These are phyloP conservation scores for Huntiella abstrusa DNA, from an alignment of 2,329 filamentous ascomycete species.

Conservation along the genomic window DNA sequence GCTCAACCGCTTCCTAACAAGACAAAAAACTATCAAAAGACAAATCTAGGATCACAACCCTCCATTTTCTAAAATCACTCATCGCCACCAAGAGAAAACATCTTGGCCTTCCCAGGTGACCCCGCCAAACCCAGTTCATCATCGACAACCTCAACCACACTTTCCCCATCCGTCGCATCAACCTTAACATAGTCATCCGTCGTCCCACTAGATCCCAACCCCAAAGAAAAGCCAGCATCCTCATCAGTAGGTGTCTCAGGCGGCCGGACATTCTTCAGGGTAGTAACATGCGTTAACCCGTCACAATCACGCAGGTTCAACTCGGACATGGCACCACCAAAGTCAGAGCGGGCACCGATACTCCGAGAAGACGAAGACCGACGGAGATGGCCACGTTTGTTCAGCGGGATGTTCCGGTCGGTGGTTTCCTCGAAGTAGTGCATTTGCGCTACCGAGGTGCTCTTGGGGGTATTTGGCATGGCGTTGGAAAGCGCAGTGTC, in stretches of 20 bases:
- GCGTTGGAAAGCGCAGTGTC: slow-evolving; percentile 87
- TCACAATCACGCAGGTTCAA: background rate
- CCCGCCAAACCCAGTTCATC: background rate
- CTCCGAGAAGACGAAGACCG: slow-evolving; percentile 69
- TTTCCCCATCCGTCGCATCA: background rate
- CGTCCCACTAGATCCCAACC: background rate
- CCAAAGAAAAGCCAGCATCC: background rate
- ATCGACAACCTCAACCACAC: background rate
- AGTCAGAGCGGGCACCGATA: slow-evolving; percentile 71
- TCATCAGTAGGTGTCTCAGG: background rate
- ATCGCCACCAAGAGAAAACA: background rate
- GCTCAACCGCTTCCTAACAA: too few species aligned
- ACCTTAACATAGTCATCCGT: background rate
- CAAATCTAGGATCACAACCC: too few species aligned
- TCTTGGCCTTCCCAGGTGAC: background rate
- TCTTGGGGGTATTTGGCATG: slow-evolving; percentile 80
- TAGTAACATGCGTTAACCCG: background rate
- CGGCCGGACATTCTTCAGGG: slow-evolving; percentile 1
- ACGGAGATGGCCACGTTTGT: slow-evolving; percentile 27
- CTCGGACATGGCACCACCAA: slow-evolving; percentile 18
- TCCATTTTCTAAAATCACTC: too few species aligned
- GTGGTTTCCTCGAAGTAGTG: slow-evolving; percentile 95
- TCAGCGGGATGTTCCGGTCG: slow-evolving; percentile 21
- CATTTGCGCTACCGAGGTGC: slow-evolving; percentile 61
- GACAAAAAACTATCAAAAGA: too few species aligned